These are phyloP conservation scores for Verticillium nubilum DNA, from an alignment of 2,329 filamentous ascomycete species.

Conservation along the genomic window DNA sequence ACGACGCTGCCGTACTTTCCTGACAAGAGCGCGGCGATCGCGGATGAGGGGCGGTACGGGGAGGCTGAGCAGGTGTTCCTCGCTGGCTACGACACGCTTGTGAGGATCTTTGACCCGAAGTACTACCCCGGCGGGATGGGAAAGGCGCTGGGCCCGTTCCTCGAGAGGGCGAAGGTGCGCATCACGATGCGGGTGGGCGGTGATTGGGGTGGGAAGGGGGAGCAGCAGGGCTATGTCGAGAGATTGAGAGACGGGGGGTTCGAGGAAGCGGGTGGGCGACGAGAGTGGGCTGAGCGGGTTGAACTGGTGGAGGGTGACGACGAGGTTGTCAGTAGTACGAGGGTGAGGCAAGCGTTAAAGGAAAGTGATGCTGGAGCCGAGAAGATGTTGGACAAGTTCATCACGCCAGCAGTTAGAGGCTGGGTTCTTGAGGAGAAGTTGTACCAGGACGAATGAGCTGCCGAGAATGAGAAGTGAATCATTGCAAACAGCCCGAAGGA, in stretches of 20 bases:
- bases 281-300: constrained; percentile 54
- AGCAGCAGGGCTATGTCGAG: constrained; percentile 50
- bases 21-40: constrained; percentile 61
- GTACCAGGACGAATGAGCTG: neutral
- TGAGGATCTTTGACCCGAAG: constrained; percentile 65
- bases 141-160: constrained; percentile 55
- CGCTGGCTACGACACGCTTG: constrained; percentile 70
- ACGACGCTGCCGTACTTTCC: constrained; percentile 70
- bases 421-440: constrained; percentile 40
- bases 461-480: no score
- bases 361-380: constrained; percentile 35
- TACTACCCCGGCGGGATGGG: constrained; percentile 56
- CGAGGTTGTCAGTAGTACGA: constrained; percentile 52
- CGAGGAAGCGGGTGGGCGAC: constrained; percentile 47
- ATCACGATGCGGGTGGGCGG: constrained; percentile 59
- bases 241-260: constrained; percentile 40
- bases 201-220: constrained; percentile 51
- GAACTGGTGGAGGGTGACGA: constrained; percentile 46
- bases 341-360: constrained; percentile 53
- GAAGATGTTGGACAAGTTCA: constrained; percentile 43
- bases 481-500: no score
- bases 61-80: constrained; percentile 58
- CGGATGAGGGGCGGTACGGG: constrained; percentile 34
- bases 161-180: constrained; percentile 53
- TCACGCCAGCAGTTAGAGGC: constrained; percentile 44